Evolutionary conservation across 2,329 filamentous ascomycete genomes (phyloP).

Genomic region (Penicillium verrucosum): DNA sequence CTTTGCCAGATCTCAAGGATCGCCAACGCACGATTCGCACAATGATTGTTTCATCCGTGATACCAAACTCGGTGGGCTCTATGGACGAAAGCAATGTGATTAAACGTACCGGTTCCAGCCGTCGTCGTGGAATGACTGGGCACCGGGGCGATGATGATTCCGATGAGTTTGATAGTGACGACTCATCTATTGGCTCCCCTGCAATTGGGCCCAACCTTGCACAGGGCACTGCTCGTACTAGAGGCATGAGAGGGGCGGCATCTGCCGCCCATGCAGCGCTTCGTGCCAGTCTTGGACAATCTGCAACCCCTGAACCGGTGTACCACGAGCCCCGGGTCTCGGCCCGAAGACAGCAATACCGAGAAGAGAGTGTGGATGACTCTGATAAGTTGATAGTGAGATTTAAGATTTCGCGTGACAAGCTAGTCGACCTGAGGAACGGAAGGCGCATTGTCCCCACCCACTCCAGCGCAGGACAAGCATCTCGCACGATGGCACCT

Average conservation of each 20-base stretch:
- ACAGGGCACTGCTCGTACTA: constrained; percentile 75
- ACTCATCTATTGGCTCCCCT: constrained; percentile 82
- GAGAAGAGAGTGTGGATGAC: constrained; percentile 77
- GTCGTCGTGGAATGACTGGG: constrained; percentile 57
- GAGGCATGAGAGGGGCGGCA: constrained; percentile 85
- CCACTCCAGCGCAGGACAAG: constrained; percentile 56
- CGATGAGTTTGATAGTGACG: constrained; percentile 88
- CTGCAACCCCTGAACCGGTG: constrained; percentile 78
- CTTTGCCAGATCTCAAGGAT: constrained; percentile 93
- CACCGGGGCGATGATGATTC: constrained; percentile 68
- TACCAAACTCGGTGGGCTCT: constrained; percentile 77
- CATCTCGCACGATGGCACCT: constrained; percentile 53
- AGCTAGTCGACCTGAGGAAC: constrained; percentile 45
- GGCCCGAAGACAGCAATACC: constrained; percentile 60
- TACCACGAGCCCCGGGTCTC: constrained; percentile 72
- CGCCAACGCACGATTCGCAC: constrained; percentile 90
- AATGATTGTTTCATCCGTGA: constrained; percentile 83
- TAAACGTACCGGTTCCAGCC: constrained; percentile 67
- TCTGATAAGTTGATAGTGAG: constrained; percentile 68
- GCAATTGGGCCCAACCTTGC: constrained; percentile 65
- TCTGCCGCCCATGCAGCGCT: constrained; percentile 83
- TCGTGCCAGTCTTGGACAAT: constrained; percentile 69
- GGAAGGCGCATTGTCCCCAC: constrained; percentile 35
- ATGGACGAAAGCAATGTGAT: constrained; percentile 84
- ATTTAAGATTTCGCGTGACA: constrained; percentile 69